Evolutionary conservation across 306 rosid genomes (phyloP).

Genomic region (Luffa acutangula): DNA sequence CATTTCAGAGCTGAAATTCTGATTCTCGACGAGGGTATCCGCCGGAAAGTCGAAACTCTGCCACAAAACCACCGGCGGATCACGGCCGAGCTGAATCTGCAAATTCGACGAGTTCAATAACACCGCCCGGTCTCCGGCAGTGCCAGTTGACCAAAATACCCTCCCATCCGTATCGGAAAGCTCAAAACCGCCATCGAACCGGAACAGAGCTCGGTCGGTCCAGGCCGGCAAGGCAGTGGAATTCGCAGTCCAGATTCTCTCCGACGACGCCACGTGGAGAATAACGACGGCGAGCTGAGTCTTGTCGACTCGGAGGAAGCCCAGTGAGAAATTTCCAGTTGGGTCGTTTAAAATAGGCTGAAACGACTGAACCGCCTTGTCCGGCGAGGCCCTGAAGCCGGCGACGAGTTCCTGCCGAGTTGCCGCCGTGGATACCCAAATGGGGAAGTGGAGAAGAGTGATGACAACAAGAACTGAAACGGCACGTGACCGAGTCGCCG

Average conservation of each 20-base stretch:
- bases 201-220: slow-evolving; percentile 43
- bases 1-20: slow-evolving; percentile 51
- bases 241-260: slow-evolving; percentile 60
- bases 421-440: slow-evolving; percentile 8
- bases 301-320: slow-evolving; percentile 54
- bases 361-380: slow-evolving; percentile 36
- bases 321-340: slow-evolving; percentile 52
- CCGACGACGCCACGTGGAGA: slow-evolving; percentile 54
- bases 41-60: slow-evolving; percentile 67
- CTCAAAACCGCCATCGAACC: slow-evolving; percentile 64
- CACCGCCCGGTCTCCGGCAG: slow-evolving; percentile 29
- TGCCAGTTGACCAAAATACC: slow-evolving; percentile 54
- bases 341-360: slow-evolving; percentile 52
- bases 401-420: slow-evolving; percentile 18
- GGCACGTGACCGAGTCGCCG: background rate
- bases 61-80: slow-evolving; percentile 31
- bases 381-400: slow-evolving; percentile 48
- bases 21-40: slow-evolving; percentile 56
- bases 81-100: slow-evolving; percentile 17
- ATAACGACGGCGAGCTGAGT: slow-evolving; percentile 47
- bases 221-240: slow-evolving; percentile 28
- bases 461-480: slow-evolving; percentile 14
- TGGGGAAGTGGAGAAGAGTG: slow-evolving; percentile 1
- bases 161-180: slow-evolving; percentile 31
- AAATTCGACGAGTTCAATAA: slow-evolving; percentile 64